Evolutionary conservation across 805 yeast genomes (phyloP), one percentile per base, ranked within the genome.

Genomic region (Pachysolen tannophilus): DNA sequence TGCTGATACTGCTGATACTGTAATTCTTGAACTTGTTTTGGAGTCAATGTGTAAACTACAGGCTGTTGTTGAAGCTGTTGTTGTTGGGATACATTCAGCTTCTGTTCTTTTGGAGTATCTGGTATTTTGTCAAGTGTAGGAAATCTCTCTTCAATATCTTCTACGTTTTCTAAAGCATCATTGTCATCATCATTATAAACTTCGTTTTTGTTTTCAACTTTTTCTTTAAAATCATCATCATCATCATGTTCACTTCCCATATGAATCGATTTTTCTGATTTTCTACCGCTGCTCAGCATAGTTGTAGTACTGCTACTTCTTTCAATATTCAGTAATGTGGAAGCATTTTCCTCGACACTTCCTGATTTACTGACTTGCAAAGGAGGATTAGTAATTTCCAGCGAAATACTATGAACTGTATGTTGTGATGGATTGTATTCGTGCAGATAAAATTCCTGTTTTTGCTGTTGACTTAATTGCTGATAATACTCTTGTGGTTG

Each of bases 101-200:
- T 28, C 15, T 10, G 15, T 31, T 20, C 16, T n/a, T n/a, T n/a
- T n/a, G n/a, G n/a, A n/a, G n/a, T n/a, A n/a, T n/a, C n/a, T 19
- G 14, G 16, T 28, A 33, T 16, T 28, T 35, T 61, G 18, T 67
- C 71, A n/a, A 69, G 45, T 3, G 70, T 63, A 1, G 76, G 81
- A 43, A 63, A 75, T 32, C 78, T 53, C 38, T 67, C 67, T 45
- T 71, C 78, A 2, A 66, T 71, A 23, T 67, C 53, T 5, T 58
- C 67, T 20, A 69, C 35, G 15, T 63, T 53, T 6, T 52, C 63
- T 17, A 65, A 36, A n/a, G 61, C 67, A 8, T 51, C 52, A 20
- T 55, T 28, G 14, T 11, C 27, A 10, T 35, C 39, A n/a, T 31
- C 28, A 2, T 23, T 6, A 34, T 34, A n/a, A n/a, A n/a, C n/a